Percentiles rank a stretch among this genome's conserved stretches.
Evolutionary conservation across 495 filamentous ascomycete species (phyloP).

Genomic region (Aspergillus kassunensis): DNA sequence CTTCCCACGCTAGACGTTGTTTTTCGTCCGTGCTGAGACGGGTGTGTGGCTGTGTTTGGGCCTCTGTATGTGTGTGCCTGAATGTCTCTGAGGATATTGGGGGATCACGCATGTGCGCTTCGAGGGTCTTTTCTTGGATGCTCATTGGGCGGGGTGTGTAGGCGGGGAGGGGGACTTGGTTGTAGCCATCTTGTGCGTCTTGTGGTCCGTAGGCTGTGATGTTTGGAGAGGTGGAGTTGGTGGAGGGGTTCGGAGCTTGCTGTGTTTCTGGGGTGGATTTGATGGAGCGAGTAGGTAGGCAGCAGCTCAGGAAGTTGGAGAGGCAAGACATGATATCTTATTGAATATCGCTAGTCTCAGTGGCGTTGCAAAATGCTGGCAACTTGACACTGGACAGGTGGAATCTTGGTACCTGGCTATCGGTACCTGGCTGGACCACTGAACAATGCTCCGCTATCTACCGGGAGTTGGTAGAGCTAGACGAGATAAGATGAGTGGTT

Average conservation of each 20-base stretch:
- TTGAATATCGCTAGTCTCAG: not conserved
- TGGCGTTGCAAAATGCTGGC: no score
- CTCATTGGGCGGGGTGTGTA: constrained; percentile 42
- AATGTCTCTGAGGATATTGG: constrained; percentile 26
- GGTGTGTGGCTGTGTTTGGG: no score
- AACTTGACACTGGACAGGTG: not conserved
- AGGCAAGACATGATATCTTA: constrained; percentile 7
- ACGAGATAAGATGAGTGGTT: not conserved
- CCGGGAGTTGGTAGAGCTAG: not conserved
- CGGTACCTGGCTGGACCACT: no score
- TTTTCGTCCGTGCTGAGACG: constrained; percentile 31
- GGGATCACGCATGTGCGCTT: constrained; percentile 35
- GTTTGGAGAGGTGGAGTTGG: constrained; percentile 34
- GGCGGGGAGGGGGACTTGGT: constrained; percentile 35
- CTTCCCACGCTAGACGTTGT: constrained; percentile 18
- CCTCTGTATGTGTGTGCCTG: no score
- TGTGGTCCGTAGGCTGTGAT: constrained; percentile 10
- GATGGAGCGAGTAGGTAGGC: constrained; percentile 9
- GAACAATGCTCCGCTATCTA: not conserved
- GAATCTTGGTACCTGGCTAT: constrained; percentile 11
- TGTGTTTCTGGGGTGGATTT: constrained; percentile 6
- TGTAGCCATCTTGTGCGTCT: constrained; percentile 28
- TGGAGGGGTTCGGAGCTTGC: constrained; percentile 16
- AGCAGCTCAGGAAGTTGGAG: constrained; percentile 6
- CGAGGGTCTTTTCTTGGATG: constrained; percentile 43